phyloP scores from a whole-genome alignment of 768 basidiomycete species.

The Termitomyces sp. region DNA sequence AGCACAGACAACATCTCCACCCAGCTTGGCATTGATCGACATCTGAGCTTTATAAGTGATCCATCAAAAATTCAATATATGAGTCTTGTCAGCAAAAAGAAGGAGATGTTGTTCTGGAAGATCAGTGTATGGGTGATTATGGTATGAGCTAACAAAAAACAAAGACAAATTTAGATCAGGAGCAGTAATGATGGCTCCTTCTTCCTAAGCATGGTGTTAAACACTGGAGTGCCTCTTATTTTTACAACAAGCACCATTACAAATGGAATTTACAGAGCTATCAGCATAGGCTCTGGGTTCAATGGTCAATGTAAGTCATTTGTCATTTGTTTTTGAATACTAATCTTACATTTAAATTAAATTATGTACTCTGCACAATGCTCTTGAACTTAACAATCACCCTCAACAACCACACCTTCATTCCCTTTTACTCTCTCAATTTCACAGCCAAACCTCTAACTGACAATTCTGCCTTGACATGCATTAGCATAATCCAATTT shows the following conservation, averaged over 20 bases:
- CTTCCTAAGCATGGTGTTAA: constrained; percentile 65
- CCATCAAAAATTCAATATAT: constrained; percentile 51
- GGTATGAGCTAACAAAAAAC: constrained; percentile 50
- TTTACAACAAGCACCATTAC: constrained; percentile 57
- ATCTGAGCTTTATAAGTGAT: constrained; percentile 54
- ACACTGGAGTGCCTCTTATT: constrained; percentile 68
- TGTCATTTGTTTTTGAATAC: background rate
- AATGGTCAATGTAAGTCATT: constrained; percentile 61
- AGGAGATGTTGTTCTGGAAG: constrained; percentile 62
- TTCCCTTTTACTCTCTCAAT: constrained; percentile 74
- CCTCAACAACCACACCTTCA: constrained; percentile 50
- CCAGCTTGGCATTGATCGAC: constrained; percentile 64
- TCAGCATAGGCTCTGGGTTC: constrained; percentile 53
- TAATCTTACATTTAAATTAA: constrained; percentile 28
- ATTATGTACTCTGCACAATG: constrained; percentile 69
- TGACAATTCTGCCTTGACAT: constrained; percentile 41
- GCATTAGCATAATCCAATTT: constrained; percentile 67
- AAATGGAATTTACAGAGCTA: constrained; percentile 77
- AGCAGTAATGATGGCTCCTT: constrained; percentile 33
- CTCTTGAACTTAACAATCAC: constrained; percentile 73
- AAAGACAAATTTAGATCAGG: constrained; percentile 37
- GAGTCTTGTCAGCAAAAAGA: constrained; percentile 33
- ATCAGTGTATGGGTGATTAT: constrained; percentile 52
- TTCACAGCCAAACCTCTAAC: constrained; percentile 48
- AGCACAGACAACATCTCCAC: constrained; percentile 55